Conservation (phyloP, 169 alveolate species). For the Fabrea salina region DNA sequence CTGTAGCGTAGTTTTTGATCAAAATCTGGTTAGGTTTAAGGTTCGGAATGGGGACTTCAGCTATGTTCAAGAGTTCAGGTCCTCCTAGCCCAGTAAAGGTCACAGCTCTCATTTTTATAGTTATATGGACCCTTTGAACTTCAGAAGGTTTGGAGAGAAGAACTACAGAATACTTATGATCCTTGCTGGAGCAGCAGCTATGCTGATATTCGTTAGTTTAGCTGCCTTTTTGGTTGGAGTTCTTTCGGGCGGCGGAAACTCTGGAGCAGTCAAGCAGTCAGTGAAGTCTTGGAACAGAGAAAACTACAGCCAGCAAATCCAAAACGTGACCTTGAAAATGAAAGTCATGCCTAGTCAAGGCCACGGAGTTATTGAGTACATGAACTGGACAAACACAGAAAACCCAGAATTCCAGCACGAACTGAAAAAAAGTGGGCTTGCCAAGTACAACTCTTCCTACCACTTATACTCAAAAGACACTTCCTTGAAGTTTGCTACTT, state of each 20-base stretch:
- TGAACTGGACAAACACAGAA: conserved; percentile 14
- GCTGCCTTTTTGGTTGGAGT: background rate
- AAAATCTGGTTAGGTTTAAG: background rate
- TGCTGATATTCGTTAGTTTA: background rate
- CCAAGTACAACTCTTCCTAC: background rate
- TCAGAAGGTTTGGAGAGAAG: background rate
- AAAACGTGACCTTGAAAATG: background rate
- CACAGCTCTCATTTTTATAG: conserved; percentile 32
- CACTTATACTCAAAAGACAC: conserved; percentile 7
- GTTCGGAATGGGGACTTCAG: conserved; percentile 34
- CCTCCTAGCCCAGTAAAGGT: conserved; percentile 30
- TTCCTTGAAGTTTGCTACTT: background rate
- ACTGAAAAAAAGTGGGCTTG: background rate
- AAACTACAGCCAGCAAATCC: background rate
- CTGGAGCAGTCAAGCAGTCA: background rate
- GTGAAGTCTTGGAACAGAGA: background rate
- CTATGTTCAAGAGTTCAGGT: conserved; percentile 5
- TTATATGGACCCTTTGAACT: background rate
- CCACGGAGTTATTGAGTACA: background rate
- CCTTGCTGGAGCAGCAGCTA: background rate
- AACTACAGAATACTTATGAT: background rate
- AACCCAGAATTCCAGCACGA: background rate
- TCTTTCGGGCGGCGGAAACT: background rate
- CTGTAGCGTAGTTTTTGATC: conserved; percentile 29
- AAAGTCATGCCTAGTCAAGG: conserved; percentile 28